Evolutionary conservation across 2,329 filamentous ascomycete genomes (phyloP).

Genomic region (Exophiala sp.): DNA sequence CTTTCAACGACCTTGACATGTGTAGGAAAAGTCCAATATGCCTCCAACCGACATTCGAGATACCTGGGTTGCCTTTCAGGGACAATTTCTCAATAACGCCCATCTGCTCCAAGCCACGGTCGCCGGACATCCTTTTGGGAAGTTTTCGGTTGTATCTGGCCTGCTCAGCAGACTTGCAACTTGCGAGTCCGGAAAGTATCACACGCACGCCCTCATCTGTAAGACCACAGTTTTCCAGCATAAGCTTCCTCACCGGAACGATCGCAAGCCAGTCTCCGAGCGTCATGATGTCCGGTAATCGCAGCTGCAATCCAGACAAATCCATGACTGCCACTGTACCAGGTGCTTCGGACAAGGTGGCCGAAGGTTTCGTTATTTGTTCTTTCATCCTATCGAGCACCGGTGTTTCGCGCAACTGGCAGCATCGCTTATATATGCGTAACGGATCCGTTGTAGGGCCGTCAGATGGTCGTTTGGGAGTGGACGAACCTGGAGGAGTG

Average conservation of each 20-base stretch:
- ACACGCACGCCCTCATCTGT: conserved; percentile 82
- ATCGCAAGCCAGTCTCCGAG: conserved; percentile 91
- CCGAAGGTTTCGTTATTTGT: conserved; percentile 69
- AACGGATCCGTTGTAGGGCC: conserved; percentile 87
- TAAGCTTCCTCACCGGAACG: conserved; percentile 78
- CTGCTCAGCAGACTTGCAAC: conserved; percentile 62
- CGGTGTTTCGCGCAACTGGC: conserved; percentile 85
- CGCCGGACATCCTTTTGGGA: conserved; percentile 35
- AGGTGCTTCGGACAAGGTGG: conserved; percentile 55
- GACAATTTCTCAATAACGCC: conserved; percentile 82
- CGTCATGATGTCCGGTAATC: conserved; percentile 75
- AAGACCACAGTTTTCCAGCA: conserved; percentile 80
- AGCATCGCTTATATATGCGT: conserved; percentile 88
- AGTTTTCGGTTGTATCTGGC: conserved; percentile 47
- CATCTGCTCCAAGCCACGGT: conserved; percentile 34
- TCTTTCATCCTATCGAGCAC: conserved; percentile 88
- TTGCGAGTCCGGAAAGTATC: conserved; percentile 76
- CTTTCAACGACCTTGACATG: conserved; percentile 79
- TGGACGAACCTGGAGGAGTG: conserved; percentile 30
- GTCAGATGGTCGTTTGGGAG: conserved; percentile 42
- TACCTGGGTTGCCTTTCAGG: conserved; percentile 80
- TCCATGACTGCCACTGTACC: conserved; percentile 80
- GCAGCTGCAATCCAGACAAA: conserved; percentile 75
- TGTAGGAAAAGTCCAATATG: conserved; percentile 85
- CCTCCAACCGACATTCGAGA: conserved; percentile 83